phyloP scores from a whole-genome alignment of 192 early-diverging fungal species.

The Coemansia sp. region DNA sequence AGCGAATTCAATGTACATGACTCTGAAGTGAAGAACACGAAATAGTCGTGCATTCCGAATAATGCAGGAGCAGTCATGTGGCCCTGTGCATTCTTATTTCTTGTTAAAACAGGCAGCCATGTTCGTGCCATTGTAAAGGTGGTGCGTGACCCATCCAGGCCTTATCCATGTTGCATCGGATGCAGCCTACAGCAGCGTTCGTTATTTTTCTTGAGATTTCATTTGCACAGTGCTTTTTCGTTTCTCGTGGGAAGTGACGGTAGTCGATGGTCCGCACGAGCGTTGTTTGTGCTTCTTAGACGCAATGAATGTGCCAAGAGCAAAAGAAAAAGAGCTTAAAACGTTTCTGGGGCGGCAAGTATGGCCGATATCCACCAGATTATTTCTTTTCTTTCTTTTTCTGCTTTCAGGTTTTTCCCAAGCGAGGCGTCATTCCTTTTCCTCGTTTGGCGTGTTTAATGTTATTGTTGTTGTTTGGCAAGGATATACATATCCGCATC shows the following conservation, averaged over 20 bases:
- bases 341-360: background rate
- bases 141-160: background rate
- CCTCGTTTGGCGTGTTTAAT: background rate
- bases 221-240: background rate
- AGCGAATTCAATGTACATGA: background rate
- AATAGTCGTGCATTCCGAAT: background rate
- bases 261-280: background rate
- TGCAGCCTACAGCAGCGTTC: background rate
- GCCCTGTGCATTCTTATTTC: background rate
- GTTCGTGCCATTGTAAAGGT: background rate
- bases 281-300: background rate
- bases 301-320: background rate
- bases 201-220: background rate
- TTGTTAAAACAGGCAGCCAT: background rate
- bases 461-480: background rate
- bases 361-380: background rate
- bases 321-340: background rate
- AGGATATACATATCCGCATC: slow-evolving; percentile 1
- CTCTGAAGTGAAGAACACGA: background rate
- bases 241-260: slow-evolving; percentile 1
- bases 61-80: background rate
- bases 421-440: background rate
- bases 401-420: background rate
- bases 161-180: background rate
- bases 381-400: background rate